Evolutionary conservation across 345 rosid genomes (phyloP).

Genomic region (Eucalyptus cloeziana): DNA sequence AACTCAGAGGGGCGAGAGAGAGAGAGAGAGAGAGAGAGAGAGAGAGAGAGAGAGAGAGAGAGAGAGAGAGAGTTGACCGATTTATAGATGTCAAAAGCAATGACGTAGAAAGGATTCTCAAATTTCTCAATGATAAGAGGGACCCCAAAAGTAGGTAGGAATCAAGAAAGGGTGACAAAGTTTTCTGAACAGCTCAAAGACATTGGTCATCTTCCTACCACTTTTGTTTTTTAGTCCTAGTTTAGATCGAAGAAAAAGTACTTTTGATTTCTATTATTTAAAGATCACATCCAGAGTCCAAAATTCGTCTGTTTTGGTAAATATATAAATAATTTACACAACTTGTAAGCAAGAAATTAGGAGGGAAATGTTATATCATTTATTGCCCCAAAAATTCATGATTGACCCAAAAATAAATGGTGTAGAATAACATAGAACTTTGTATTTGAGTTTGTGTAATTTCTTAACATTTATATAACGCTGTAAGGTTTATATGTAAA

Average conservation of each 20-base stretch:
- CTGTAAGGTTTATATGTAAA: not conserved
- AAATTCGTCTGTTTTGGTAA: not conserved
- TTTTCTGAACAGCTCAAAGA: not conserved
- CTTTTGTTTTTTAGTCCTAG: not conserved
- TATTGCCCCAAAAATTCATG: not conserved
- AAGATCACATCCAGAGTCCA: not conserved
- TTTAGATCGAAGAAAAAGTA: not conserved
- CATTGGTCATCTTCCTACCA: not conserved
- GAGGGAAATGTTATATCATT: not conserved
- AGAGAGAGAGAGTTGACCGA: slow-evolving; percentile 23
- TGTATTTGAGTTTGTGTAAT: not conserved
- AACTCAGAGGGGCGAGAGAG: not conserved
- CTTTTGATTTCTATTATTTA: not conserved
- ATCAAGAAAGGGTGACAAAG: not conserved
- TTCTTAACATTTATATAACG: not conserved
- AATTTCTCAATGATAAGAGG: slow-evolving; percentile 30
- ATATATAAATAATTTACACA: not conserved
- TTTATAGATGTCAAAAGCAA: slow-evolving; percentile 7
- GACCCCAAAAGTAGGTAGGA: slow-evolving; percentile 22
- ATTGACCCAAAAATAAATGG: not conserved
- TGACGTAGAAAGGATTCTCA: slow-evolving; percentile 18
- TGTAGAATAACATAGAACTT: not conserved
- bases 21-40: too few relatives aligned
- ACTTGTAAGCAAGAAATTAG: not conserved
- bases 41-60: not conserved